These are phyloP conservation scores for Paxillus ammoniavirescens DNA, from an alignment of 768 basidiomycete genomes.

Conservation along the genomic window DNA sequence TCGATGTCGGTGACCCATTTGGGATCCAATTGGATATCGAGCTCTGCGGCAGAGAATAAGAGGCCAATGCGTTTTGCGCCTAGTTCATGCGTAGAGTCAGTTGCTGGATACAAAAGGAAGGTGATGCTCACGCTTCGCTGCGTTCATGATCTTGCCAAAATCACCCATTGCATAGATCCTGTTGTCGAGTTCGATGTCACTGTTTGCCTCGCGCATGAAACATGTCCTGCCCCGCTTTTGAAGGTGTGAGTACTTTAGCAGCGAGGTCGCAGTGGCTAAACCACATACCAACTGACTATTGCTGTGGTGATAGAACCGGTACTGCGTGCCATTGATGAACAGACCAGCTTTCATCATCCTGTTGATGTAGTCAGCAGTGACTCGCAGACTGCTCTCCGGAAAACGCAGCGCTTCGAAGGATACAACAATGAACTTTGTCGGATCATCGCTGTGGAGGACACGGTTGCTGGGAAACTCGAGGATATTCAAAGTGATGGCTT, in stretches of 20 bases:
- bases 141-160: slow-evolving; percentile 59
- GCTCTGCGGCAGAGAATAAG: slow-evolving; percentile 60
- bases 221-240: slow-evolving; percentile 61
- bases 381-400: slow-evolving; percentile 47
- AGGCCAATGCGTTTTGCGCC: slow-evolving; percentile 71
- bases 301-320: slow-evolving; percentile 71
- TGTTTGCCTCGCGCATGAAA: slow-evolving; percentile 54
- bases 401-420: slow-evolving; percentile 57
- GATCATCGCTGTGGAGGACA: slow-evolving; percentile 56
- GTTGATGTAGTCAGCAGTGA: slow-evolving; percentile 53
- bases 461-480: slow-evolving; percentile 55
- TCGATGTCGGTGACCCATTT: slow-evolving; percentile 50
- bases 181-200: slow-evolving; percentile 56
- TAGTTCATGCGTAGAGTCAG: slow-evolving; percentile 22
- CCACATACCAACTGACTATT: slow-evolving; percentile 61
- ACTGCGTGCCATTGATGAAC: slow-evolving; percentile 55
- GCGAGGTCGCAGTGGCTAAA: not conserved
- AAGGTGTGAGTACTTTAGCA: not conserved
- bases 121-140: slow-evolving; percentile 51
- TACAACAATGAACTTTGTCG: slow-evolving; percentile 51
- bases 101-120: not conserved
- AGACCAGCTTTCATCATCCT: slow-evolving; percentile 55
- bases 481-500: slow-evolving; percentile 51
- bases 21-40: slow-evolving; percentile 57
- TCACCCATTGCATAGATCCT: slow-evolving; percentile 58